Conservation (phyloP, 331 rosid genomes). For the Quercus phellos region DNA sequence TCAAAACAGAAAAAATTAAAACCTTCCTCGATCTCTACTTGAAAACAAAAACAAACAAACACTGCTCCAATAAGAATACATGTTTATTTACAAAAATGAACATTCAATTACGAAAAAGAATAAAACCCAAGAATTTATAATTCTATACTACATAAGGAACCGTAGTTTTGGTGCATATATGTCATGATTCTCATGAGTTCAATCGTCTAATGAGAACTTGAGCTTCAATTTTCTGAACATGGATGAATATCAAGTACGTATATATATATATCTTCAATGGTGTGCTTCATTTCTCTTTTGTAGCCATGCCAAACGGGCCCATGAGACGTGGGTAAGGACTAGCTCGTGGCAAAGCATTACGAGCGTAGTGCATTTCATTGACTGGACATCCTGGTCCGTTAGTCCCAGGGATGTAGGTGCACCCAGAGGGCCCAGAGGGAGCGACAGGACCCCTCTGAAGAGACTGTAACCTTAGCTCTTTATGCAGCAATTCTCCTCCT, state of each 20-base stretch:
- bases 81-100: conserved; percentile 16
- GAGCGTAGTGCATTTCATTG: conserved; percentile 41
- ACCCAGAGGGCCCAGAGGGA: conserved; percentile 47
- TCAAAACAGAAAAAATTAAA: no score
- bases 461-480: conserved; percentile 30
- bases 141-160: no score
- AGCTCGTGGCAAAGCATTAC: background rate
- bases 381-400: conserved; percentile 46
- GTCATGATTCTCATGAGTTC: background rate
- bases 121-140: conserved; percentile 5
- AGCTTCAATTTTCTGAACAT: background rate
- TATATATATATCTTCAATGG: conserved; percentile 8
- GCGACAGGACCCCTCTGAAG: conserved; percentile 49
- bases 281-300: background rate
- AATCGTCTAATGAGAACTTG: background rate
- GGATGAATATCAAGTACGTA: background rate
- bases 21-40: no score
- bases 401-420: conserved; percentile 61
- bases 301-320: conserved; percentile 29
- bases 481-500: background rate
- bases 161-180: no score
- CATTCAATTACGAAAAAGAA: background rate
- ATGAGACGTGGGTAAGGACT: conserved; percentile 30
- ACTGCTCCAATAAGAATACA: background rate
- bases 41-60: no score